Evolutionary conservation across 2,329 filamentous ascomycete species (phyloP), one percentile per base, ranked within the genome.

Genomic region (Neophaeococcomyces mojaviensis): DNA sequence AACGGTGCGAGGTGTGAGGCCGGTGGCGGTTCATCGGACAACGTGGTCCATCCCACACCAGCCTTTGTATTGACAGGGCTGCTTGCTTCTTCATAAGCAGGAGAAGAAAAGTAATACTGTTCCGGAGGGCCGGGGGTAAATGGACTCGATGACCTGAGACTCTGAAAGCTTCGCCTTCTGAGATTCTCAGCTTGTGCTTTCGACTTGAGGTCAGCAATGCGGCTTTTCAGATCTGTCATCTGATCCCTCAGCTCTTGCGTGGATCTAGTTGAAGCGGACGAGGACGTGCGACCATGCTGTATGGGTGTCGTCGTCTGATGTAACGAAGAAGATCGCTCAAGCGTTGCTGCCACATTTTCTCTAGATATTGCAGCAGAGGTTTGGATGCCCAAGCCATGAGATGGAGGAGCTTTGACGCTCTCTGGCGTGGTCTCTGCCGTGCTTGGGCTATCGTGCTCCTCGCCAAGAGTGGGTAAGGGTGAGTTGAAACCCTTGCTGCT

Each of bases 211-310:
- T 73, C 84, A 1, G 87, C 89, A 30, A 95, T 88, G 58, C 88
- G 87, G 49, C 85, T 86, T 60, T 88, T 89, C 38, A 95, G 72
- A 44, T 85, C 87, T 46, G 84, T 81, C 77, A 95, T 86, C 61
- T 94, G 88, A 54, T 88, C 83, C 49, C 87, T 86, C 35, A 95
- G 70, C 58, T 80, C 78, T 31, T 51, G 48, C 10, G 54, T 51
- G 8, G 56, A 58, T 9, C 36, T 48, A n/a, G 33, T 52, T 16
- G 55, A 57, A 37, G 49, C 47, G 12, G 49, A 39, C 13, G 50
- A 50, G 4, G 51, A 39, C 4, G 51, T 50, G 24, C 55, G 46
- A 16, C 46, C 45, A 19, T 51, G 30, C 28, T 49, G 47, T 13
- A 49, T 52, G 13, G 39, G 39, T 12, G 39, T 39, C 2, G 22